Percentiles rank a stretch among this genome's conserved stretches.
Conservation (phyloP, 1,139 yeast genomes). For the Zygoascus meyerae region DNA sequence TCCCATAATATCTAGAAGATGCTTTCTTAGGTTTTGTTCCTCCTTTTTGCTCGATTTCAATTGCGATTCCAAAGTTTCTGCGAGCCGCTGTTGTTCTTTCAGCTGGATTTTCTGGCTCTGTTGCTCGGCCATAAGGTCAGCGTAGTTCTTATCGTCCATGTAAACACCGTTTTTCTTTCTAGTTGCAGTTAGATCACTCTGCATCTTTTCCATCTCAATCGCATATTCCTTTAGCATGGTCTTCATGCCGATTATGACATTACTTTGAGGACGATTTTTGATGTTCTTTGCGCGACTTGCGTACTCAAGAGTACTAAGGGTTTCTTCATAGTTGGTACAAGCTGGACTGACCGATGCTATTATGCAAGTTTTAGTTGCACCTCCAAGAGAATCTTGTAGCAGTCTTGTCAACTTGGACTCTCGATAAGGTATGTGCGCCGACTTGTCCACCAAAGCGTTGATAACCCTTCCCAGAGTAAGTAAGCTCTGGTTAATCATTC, state of each 20-base stretch:
- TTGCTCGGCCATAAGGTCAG: constrained; percentile 42
- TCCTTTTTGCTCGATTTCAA: constrained; percentile 33
- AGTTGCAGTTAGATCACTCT: constrained; percentile 57
- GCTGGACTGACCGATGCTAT: constrained; percentile 85
- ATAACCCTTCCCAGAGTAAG: constrained; percentile 82
- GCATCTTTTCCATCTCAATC: constrained; percentile 50
- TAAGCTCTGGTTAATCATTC: constrained; percentile 77
- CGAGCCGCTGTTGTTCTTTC: constrained; percentile 44
- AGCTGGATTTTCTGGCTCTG: constrained; percentile 43
- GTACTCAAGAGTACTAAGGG: constrained; percentile 76
- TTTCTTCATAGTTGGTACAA: constrained; percentile 64
- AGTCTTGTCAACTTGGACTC: constrained; percentile 77
- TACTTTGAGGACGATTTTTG: constrained; percentile 66
- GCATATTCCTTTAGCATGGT: constrained; percentile 46
- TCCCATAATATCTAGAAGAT: constrained; percentile 24
- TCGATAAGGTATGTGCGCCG: constrained; percentile 73
- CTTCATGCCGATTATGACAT: constrained; percentile 47
- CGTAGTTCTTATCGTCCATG: constrained; percentile 49
- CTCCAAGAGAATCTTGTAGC: constrained; percentile 79
- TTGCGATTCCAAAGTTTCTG: constrained; percentile 43
- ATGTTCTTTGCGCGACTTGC: constrained; percentile 76
- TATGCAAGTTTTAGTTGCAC: constrained; percentile 70
- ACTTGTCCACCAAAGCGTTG: constrained; percentile 56
- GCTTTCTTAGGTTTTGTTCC: constrained; percentile 26
- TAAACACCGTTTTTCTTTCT: constrained; percentile 63